Evolutionary conservation across 306 rosid genomes (phyloP).

Genomic region (Cicer yamashitae): DNA sequence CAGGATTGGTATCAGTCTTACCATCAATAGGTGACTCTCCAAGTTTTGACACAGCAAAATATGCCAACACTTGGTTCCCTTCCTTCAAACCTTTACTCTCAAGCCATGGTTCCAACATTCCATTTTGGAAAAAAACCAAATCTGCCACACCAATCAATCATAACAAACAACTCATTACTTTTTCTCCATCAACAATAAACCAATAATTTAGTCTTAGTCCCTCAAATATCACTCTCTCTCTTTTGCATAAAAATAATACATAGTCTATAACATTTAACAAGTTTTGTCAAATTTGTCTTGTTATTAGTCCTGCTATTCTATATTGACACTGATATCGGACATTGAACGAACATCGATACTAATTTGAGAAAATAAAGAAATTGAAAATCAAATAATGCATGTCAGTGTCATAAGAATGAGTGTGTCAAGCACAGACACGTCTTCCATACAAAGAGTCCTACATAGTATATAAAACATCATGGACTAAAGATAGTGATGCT

Average conservation of each 20-base stretch:
- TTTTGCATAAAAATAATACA: background rate
- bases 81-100: slow-evolving; percentile 76
- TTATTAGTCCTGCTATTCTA: background rate
- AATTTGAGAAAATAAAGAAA: background rate
- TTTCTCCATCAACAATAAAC: background rate
- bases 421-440: background rate
- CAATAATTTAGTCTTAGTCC: background rate
- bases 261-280: background rate
- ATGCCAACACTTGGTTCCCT: slow-evolving; percentile 83
- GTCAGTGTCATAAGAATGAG: too few relatives aligned
- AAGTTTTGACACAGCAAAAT: slow-evolving; percentile 89
- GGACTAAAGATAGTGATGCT: background rate
- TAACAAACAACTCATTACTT: background rate
- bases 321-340: background rate
- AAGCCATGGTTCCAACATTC: slow-evolving; percentile 96
- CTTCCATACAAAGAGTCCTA: background rate
- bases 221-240: background rate
- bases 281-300: background rate
- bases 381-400: too few relatives aligned
- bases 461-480: background rate
- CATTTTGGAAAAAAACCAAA: slow-evolving; percentile 97
- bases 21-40: slow-evolving; percentile 92
- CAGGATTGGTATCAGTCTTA: slow-evolving; percentile 90
- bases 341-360: background rate
- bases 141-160: slow-evolving; percentile 59